Base-by-base conservation (phyloP, 768 basidiomycete species). In the Crepidotus variabilis region DNA sequence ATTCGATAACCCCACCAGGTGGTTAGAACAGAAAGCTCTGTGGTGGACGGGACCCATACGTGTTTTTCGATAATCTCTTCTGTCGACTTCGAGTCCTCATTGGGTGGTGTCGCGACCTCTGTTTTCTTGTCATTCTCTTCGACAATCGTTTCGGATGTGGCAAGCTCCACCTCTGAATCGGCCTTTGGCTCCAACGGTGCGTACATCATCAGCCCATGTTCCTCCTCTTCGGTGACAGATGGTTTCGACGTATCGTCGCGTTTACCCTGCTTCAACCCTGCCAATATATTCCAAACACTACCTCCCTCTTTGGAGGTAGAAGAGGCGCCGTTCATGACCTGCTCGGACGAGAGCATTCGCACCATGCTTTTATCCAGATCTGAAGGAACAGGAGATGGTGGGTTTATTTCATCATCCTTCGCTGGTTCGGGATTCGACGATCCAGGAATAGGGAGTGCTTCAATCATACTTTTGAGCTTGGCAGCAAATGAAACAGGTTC, bases 1-100 rank as follows among this genome's bases (percentile, higher is more conserved):
- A 92, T 71, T 39, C 89, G 76, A 63, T 87, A 92, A 2, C 90
- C 90, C 86, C 88, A 82, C 91, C 91, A 93, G 55, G 82, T 80
- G 2, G 85, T 83, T 61, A 91, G 78, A 6, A 92, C 68, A 8
- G 90, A 91, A 24, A 93, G 71, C 57, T 90, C 82, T 8, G 85
- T 87, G 10, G 79, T 77, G 2, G 88, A 91, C 2, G 91, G 91
- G 18, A 89, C 74, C 88, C 90, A 92, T 33, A 75, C 65, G 55
- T 60, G 76, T 56, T 70, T 71, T 51, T 72, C 69, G 32, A 61
- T 57, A 47, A 66, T 57, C 50, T 34, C 32, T 47, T 57, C 32
- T 28, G 45, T 33, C 13, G 60, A 18, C 23, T 8, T n/a, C 36
- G 39, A 28, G 13, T 47, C 58, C 20, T 52, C 52, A 28, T 58